phyloP scores from a whole-genome alignment of 176 grass and related monocot species.

The Oryza officinalis region DNA sequence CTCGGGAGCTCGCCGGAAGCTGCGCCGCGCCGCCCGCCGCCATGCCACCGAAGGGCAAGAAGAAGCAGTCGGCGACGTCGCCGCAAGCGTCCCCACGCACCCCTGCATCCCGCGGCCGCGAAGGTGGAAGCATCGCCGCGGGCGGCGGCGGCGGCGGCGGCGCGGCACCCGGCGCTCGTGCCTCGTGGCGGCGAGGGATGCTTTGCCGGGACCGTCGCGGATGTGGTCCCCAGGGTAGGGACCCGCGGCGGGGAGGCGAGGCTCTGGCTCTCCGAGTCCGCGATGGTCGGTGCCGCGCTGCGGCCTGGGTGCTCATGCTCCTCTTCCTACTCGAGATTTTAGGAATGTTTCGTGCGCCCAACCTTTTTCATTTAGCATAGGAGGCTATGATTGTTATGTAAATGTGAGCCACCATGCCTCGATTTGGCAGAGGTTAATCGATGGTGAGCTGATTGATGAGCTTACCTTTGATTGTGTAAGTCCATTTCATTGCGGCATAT shows the following conservation, averaged over 20 bases:
- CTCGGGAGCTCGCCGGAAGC: background rate
- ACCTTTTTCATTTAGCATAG: background rate
- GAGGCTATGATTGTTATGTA: background rate
- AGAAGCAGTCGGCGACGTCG: slow-evolving; percentile 24
- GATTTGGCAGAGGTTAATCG: background rate
- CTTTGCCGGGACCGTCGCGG: slow-evolving; percentile 45
- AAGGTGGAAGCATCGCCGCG: background rate
- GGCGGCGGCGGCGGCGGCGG: background rate
- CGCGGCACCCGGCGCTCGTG: slow-evolving; percentile 49
- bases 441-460: background rate
- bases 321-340: background rate
- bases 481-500: background rate
- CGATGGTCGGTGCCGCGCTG: slow-evolving; percentile 58
- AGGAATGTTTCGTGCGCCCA: background rate
- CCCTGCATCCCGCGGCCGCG: slow-evolving; percentile 15
- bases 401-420: background rate
- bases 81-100: slow-evolving; percentile 40
- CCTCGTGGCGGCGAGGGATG: slow-evolving; percentile 35
- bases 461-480: background rate
- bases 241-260: slow-evolving; percentile 37
- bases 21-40: background rate
- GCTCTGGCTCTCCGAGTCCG: slow-evolving; percentile 67
- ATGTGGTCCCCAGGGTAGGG: slow-evolving; percentile 32
- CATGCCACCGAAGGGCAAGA: slow-evolving; percentile 71
- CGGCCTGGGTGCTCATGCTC: slow-evolving; percentile 66